A percentile compares a stretch with the other conserved stretches of the same genome.
These are phyloP conservation scores for Catharanthus roseus DNA, from an alignment of 257 asterid genomes.

Conservation along the genomic window DNA sequence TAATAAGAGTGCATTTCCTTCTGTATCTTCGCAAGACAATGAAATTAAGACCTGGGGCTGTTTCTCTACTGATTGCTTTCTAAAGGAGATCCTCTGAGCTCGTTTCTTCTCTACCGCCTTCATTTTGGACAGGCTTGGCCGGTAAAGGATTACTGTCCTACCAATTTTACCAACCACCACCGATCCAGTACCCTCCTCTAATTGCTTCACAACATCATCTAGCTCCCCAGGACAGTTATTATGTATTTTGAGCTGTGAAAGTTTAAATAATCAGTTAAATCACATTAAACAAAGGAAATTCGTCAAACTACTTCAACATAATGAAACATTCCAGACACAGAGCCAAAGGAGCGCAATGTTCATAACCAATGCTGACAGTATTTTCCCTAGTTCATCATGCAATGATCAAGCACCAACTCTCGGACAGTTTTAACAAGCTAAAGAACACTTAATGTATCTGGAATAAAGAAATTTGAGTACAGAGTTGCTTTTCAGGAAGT, in stretches of 20 bases:
- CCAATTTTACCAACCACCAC: constrained; percentile 70
- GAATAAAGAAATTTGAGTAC: background rate
- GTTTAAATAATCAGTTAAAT: background rate
- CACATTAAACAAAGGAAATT: no score
- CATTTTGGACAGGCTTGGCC: constrained; percentile 78
- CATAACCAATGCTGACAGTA: background rate
- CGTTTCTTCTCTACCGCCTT: constrained; percentile 75
- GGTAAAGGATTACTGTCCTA: constrained; percentile 81
- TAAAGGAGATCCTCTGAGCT: constrained; percentile 33
- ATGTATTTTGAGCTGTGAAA: constrained; percentile 70
- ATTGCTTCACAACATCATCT: constrained; percentile 61
- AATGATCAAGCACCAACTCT: background rate
- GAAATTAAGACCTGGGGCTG: constrained; percentile 39
- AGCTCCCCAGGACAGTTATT: constrained; percentile 72
- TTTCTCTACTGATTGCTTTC: constrained; percentile 24
- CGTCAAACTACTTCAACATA: no score
- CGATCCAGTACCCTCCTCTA: constrained; percentile 69
- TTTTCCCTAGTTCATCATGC: background rate
- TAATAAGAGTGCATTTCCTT: background rate
- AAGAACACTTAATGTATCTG: background rate
- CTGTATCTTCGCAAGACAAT: background rate
- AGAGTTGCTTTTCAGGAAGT: background rate
- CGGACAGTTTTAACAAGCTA: background rate
- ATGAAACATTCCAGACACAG: background rate
- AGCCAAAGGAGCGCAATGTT: background rate